Evolutionary conservation across 805 yeast genomes (phyloP), one percentile per base, ranked within the genome.

Genomic region (Ogataea angusta): DNA sequence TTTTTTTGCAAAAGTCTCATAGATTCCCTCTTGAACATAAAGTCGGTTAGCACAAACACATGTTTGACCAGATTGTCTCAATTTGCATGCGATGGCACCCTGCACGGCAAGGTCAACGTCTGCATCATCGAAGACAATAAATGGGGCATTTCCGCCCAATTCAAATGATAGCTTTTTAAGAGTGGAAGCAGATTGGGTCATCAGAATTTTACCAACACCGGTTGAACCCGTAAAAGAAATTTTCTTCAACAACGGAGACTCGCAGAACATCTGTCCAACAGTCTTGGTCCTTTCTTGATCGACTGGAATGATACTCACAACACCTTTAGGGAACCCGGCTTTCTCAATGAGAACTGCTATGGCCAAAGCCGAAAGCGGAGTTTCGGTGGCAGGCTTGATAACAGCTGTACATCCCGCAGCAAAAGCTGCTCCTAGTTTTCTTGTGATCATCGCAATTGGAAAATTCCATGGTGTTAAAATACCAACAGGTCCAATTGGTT

Each of bases 381-480:
- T 85, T 54, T 81, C 86, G 2, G 75, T 66, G 12, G 87, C 91
- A 1, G 93, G 93, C 63, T 84, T 85, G 51, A 85, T 69, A 7
- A 85, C 86, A 3, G 82, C 66, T 5, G 91, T 78, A 61, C 91
- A 84, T 2, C 93, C 95, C 12, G 85, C 84, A 13, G 93, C 90
- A 22, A 82, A 55, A 2, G 87, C 88, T 23, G 91, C 88, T 15
- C 84, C 90, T 37, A 80, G 63, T 56, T 83, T 83, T 49, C 89
- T 67, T 5, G 88, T 73, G 46, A 82, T 80, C 90, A 82, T 83
- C 3, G 90, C 86, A 16, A 78, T 64, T 3, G 95, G 95, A 62
- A 85, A 85, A 62, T 85, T 85, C 93, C 93, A 85, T 3, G 93
- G 93, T 3, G 91, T 82, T 53, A 85, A 60, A 39, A 85, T 76